Evolutionary conservation across 176 grass and related monocot genomes (phyloP).

Genomic region (Carex parvula): DNA sequence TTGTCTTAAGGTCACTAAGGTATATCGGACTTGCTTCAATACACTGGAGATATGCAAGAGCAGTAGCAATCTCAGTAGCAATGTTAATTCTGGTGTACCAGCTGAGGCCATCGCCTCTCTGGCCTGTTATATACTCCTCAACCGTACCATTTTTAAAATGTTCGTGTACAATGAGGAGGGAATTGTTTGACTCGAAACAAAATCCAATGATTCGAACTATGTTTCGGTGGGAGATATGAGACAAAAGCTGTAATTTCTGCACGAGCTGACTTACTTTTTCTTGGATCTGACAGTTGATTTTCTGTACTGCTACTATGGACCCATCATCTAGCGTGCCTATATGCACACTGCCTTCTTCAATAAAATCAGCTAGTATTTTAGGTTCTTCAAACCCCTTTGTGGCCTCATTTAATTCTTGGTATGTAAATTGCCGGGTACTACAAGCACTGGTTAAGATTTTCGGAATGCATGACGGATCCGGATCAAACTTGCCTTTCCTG

Average conservation of each 20-base stretch:
- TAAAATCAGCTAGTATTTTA: conserved; percentile 34
- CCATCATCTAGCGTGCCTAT: conserved; percentile 67
- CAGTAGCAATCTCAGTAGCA: conserved; percentile 69
- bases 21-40: conserved; percentile 44
- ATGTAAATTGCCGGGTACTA: conserved; percentile 65
- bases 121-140: conserved; percentile 56
- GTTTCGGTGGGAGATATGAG: conserved; percentile 56
- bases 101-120: conserved; percentile 46
- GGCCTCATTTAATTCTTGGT: conserved; percentile 80
- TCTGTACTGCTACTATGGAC: conserved; percentile 65
- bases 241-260: conserved; percentile 61
- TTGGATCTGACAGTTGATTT: conserved; percentile 49
- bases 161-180: conserved; percentile 80
- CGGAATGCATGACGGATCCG: conserved; percentile 73
- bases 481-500: conserved; percentile 45
- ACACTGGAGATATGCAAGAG: conserved; percentile 71
- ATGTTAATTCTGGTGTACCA: conserved; percentile 79
- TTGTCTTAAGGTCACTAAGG: conserved; percentile 61
- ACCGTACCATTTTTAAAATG: conserved; percentile 66
- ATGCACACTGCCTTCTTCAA: conserved; percentile 45
- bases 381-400: conserved; percentile 52
- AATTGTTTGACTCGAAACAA: conserved; percentile 53
- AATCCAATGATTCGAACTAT: conserved; percentile 76
- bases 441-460: conserved; percentile 66
- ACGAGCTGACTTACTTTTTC: conserved; percentile 46